Evolutionary conservation across 2,329 filamentous ascomycete genomes (phyloP).

Genomic region (Alternaria panax): DNA sequence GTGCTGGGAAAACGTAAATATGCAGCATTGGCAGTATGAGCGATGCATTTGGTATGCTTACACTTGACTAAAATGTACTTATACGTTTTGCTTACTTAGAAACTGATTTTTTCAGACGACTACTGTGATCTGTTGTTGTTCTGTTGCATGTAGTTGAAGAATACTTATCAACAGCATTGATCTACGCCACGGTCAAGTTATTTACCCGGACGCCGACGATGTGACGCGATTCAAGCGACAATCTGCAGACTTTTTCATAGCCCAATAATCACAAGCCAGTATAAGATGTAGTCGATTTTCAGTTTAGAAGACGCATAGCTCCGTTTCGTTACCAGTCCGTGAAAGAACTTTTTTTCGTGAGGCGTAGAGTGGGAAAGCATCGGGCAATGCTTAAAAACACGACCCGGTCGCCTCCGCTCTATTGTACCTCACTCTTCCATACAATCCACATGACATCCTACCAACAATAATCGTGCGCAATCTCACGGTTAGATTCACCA

Average conservation of each 20-base stretch:
- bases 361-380: neutral
- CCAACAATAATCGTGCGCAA: neutral
- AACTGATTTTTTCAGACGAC: neutral
- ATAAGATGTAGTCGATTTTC: neutral
- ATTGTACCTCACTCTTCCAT: neutral
- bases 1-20: neutral
- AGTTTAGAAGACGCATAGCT: neutral
- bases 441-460: neutral
- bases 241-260: neutral
- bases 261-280: neutral
- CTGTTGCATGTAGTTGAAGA: neutral
- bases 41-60: neutral
- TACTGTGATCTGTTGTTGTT: neutral
- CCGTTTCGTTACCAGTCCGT: too few species aligned
- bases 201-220: neutral
- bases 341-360: neutral
- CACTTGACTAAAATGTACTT: neutral
- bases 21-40: neutral
- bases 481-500: neutral
- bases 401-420: neutral
- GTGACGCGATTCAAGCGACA: neutral
- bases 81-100: neutral
- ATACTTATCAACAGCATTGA: neutral
- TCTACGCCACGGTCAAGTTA: neutral
- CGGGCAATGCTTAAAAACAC: neutral